phyloP scores from a whole-genome alignment of 2,329 filamentous ascomycete species.

The Phyllosticta citriasiana region DNA sequence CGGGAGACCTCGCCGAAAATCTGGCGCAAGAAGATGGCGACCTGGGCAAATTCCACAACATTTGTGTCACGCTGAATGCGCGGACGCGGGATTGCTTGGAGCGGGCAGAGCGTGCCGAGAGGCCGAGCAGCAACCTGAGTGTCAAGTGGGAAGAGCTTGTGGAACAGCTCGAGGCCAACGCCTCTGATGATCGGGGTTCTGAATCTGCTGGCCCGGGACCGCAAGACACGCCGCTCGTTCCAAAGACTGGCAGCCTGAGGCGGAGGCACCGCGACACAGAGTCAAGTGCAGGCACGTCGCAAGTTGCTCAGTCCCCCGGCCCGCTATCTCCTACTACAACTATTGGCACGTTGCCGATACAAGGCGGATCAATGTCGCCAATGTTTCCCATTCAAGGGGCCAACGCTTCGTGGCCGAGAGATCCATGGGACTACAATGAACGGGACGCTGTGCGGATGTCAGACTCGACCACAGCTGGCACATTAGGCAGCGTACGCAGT shows the following conservation, averaged over 20 bases:
- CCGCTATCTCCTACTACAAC: conserved; percentile 8
- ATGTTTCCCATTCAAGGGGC: conserved; percentile 5
- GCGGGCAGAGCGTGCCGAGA: conserved; percentile 42
- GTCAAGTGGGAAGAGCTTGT: conserved; percentile 45
- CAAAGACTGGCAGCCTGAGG: conserved; percentile 20
- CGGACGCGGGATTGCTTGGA: conserved; percentile 42
- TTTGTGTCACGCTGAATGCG: conserved; percentile 37
- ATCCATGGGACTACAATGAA: conserved; percentile 7
- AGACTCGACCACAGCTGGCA: conserved; percentile 9
- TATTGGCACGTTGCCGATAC: conserved; percentile 6
- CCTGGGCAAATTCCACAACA: conserved; percentile 38
- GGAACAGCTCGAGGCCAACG: conserved; percentile 32
- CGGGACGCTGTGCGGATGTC: conserved; percentile 6
- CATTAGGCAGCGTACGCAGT: conserved; percentile 8
- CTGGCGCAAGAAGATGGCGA: conserved; percentile 34
- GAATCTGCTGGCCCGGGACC: conserved; percentile 14
- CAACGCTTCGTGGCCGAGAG: conserved; percentile 5
- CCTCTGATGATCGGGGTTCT: conserved; percentile 11
- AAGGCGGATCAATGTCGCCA: conserved; percentile 6
- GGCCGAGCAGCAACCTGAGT: conserved; percentile 37
- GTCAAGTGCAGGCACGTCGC: conserved; percentile 5
- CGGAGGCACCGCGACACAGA: conserved; percentile 8
- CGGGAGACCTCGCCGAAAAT: conserved; percentile 25
- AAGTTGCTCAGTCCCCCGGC: conserved; percentile 1
- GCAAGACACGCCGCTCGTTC: conserved; percentile 15